Evolutionary conservation across 345 rosid species (phyloP).

Genomic region (Erucastrum elatum): DNA sequence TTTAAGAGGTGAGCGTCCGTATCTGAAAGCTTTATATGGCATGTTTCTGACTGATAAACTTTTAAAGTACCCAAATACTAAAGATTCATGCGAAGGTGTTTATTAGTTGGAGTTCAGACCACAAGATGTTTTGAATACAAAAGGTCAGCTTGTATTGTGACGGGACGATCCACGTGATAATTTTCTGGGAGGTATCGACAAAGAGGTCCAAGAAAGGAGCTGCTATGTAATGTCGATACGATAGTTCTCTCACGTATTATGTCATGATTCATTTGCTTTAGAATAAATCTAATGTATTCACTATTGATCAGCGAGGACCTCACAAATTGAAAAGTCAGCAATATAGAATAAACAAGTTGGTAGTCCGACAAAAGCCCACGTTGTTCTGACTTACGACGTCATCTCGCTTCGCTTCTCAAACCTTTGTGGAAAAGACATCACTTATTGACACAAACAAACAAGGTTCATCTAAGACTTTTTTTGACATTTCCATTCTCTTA

Average conservation of each 20-base stretch:
- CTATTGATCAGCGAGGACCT: neutral
- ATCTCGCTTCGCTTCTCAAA: slow-evolving; percentile 22
- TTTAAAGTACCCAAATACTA: neutral
- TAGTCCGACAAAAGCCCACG: slow-evolving; percentile 32
- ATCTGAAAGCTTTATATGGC: neutral
- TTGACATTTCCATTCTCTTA: slow-evolving; percentile 10
- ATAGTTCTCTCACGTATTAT: neutral
- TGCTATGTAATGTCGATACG: neutral
- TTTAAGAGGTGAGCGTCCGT: no score
- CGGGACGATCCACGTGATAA: neutral
- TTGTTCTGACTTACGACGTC: slow-evolving; percentile 33
- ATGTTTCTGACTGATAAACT: neutral
- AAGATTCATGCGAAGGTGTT: neutral
- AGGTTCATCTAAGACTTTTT: slow-evolving; percentile 1
- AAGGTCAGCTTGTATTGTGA: neutral
- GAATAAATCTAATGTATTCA: neutral
- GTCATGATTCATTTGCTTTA: neutral
- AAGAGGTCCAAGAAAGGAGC: neutral
- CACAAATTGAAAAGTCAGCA: slow-evolving; percentile 36
- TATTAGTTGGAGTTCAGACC: neutral
- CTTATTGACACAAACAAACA: slow-evolving; percentile 13
- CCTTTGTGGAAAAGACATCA: slow-evolving; percentile 12
- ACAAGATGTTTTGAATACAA: neutral
- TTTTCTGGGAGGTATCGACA: neutral
- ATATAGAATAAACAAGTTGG: slow-evolving; percentile 15